phyloP scores from a whole-genome alignment of 805 yeast species.

The Starmera quercuum region DNA sequence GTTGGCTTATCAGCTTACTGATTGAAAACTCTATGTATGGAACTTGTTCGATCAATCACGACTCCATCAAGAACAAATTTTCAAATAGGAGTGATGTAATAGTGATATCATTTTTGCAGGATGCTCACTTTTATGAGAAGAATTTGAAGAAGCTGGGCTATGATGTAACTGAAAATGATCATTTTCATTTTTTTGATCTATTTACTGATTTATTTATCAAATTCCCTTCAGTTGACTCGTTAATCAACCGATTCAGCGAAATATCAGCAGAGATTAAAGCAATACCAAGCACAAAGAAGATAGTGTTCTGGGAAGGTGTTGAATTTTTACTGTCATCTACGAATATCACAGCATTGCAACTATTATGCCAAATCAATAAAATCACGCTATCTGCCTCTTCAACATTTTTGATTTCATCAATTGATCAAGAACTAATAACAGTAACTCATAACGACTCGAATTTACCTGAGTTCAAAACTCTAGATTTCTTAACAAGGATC shows the following conservation, averaged over 20 bases:
- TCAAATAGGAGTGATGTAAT: conserved; percentile 16
- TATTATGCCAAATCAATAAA: conserved; percentile 25
- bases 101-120: conserved; percentile 27
- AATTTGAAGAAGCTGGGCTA: conserved; percentile 34
- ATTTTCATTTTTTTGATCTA: conserved; percentile 36
- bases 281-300: conserved; percentile 7
- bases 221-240: conserved; percentile 19
- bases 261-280: conserved; percentile 4
- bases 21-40: conserved; percentile 36
- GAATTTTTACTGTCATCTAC: conserved; percentile 41
- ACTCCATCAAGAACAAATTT: conserved; percentile 3
- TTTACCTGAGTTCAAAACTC: conserved; percentile 32
- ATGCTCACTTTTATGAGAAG: conserved; percentile 23
- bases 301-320: conserved; percentile 37
- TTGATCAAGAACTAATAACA: conserved; percentile 32
- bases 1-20: conserved; percentile 53
- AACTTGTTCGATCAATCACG: conserved; percentile 17
- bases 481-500: conserved; percentile 40
- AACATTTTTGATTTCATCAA: conserved; percentile 28
- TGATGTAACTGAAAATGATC: conserved; percentile 19
- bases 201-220: conserved; percentile 36
- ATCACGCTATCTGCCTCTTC: conserved; percentile 23
- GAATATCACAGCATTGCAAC: conserved; percentile 24
- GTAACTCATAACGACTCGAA: conserved; percentile 13
- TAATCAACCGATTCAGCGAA: conserved; percentile 8